Base-by-base conservation (phyloP, 1,284 basidiomycete species). In the Apiotrichum laibachii region DNA sequence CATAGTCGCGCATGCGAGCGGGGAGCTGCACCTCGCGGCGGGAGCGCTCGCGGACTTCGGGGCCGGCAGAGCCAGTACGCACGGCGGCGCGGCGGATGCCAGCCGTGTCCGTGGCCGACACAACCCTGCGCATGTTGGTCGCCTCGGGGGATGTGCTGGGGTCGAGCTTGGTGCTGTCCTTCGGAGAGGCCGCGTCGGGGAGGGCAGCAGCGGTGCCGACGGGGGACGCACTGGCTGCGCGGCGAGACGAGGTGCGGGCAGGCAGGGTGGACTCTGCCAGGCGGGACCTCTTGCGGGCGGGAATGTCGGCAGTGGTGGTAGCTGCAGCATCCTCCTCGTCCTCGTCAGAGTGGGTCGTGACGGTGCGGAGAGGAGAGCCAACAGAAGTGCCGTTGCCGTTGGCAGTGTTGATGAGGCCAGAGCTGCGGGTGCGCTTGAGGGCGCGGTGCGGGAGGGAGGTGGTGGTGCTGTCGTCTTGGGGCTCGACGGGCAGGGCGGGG, bases 1-100 rank as follows among this genome's bases (percentile, higher is more conserved):
- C 67, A 44, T 72, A 73, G 61, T 73, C 72, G 48, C 66, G 68
- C 64, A 73, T 61, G 37, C 70, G 59, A 35, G 65, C 66, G 6
- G 72, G 72, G 31, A 67, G 45, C 33, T 64, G 67, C 0, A 66
- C 66, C 59, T 73, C 72, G 50, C 72, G 59, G 31, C 63, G 61
- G 9, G 58, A 56, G 18, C 70, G 64, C 54, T 73, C 68, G 31
- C 66, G 65, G 52, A 58, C 31, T 4, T 55, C 66, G 33, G 55
- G 63, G 31, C 59, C 60, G 44, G 57, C 66, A 19, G 53, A 58
- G 19, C 51, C 60, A 44, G 48, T 60, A 40, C 67, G 60, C 40
- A 60, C 55, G 10, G 46, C n/a, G 7, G 54, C 50, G n/a, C 56
- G 34, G 21, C 57, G 50, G 15, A 40, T 15, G 35, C 37, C 50